These are phyloP conservation scores for Ceratocystis alfenasii DNA, from an alignment of 2,329 filamentous ascomycete species.

Conservation along the genomic window DNA sequence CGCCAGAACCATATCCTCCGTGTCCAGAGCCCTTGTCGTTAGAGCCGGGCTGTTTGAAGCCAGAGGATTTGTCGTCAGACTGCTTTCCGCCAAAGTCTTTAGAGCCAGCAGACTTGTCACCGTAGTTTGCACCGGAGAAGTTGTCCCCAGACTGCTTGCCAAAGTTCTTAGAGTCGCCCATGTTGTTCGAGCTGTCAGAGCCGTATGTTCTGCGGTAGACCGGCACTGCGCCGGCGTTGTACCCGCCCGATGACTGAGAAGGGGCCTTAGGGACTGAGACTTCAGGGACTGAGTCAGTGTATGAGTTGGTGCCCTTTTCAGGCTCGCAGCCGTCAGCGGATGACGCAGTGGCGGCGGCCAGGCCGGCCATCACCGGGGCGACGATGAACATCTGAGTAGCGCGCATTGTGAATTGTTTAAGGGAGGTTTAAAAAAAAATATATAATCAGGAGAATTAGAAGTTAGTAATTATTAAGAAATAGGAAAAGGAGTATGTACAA, in stretches of 20 bases:
- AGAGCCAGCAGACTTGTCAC: too few species aligned
- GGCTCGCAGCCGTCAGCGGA: background rate
- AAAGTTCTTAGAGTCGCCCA: too few species aligned
- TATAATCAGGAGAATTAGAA: background rate
- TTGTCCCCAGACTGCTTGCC: too few species aligned
- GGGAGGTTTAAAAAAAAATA: too few species aligned
- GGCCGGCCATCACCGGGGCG: slow-evolving; percentile 18
- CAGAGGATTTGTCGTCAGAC: too few species aligned
- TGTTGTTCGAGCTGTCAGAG: too few species aligned
- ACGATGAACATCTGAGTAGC: slow-evolving; percentile 17
- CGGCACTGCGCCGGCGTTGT: too few species aligned
- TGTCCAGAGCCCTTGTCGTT: background rate
- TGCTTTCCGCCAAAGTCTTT: too few species aligned
- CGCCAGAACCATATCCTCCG: too few species aligned
- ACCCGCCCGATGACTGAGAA: too few species aligned
- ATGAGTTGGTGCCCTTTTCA: background rate
- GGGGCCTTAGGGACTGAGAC: background rate
- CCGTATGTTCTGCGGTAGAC: too few species aligned
- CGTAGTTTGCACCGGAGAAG: too few species aligned
- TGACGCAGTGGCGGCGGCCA: slow-evolving; percentile 5
- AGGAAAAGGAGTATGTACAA: slow-evolving; percentile 13
- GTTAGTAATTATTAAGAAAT: slow-evolving; percentile 2
- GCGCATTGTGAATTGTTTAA: slow-evolving; percentile 18
- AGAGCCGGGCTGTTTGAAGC: background rate
- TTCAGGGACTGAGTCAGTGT: background rate